Conservation (phyloP, 352 stramenopile genomes). For the Phytophthora cryptogea region DNA sequence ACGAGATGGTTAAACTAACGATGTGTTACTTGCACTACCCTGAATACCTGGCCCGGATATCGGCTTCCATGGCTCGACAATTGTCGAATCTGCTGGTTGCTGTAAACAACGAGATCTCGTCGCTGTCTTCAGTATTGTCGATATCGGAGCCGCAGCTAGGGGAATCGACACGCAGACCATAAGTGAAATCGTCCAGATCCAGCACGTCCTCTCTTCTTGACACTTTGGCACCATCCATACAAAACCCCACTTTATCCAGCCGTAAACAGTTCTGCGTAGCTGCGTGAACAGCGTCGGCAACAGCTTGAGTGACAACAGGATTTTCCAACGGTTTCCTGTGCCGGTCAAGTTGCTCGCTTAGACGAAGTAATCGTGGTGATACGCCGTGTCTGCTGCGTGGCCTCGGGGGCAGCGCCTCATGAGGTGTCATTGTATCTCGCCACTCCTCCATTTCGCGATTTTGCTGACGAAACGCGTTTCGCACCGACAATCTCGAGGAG, state of each 20-base stretch:
- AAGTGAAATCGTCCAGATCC: constrained; percentile 8
- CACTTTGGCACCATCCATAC: constrained; percentile 9
- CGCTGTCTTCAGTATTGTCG: constrained; percentile 9
- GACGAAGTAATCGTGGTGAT: constrained; percentile 45
- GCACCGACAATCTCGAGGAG: constrained; percentile 52
- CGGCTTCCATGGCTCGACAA: constrained; percentile 15
- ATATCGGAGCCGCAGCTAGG: background rate
- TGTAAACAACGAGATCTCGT: constrained; percentile 26
- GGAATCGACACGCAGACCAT: constrained; percentile 11
- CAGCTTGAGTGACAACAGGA: constrained; percentile 8
- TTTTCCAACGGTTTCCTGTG: constrained; percentile 11
- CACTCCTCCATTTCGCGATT: constrained; percentile 38
- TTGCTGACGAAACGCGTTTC: constrained; percentile 53
- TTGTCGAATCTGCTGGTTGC: constrained; percentile 2
- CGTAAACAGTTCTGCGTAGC: constrained; percentile 26
- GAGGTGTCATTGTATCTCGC: constrained; percentile 30
- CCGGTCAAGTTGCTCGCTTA: constrained; percentile 45
- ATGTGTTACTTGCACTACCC: background rate
- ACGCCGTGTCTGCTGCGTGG: constrained; percentile 32
- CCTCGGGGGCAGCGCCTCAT: constrained; percentile 19
- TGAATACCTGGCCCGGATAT: constrained; percentile 15
- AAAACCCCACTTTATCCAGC: constrained; percentile 9
- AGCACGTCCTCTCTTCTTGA: constrained; percentile 4
- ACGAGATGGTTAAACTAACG: background rate
- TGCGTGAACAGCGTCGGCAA: constrained; percentile 25